These are phyloP conservation scores for Colletotrichum falcatum DNA, from an alignment of 2,329 filamentous ascomycete species.

Conservation along the genomic window DNA sequence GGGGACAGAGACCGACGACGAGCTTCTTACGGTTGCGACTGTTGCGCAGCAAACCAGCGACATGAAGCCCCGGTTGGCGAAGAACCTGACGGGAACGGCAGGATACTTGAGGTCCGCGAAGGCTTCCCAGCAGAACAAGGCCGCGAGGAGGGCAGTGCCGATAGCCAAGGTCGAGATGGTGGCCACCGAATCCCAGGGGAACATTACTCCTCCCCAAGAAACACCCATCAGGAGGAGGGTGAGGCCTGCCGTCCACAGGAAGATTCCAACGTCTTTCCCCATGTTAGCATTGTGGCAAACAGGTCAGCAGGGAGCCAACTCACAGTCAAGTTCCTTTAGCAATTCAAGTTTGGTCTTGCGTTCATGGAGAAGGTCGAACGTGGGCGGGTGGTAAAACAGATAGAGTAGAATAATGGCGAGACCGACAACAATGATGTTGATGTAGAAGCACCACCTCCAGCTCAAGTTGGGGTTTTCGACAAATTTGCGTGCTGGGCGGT, in stretches of 20 bases:
- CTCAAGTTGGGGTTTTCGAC: slow-evolving; percentile 50
- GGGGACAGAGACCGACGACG: not conserved
- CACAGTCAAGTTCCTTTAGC: slow-evolving; percentile 53
- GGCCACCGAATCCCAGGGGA: slow-evolving; percentile 56
- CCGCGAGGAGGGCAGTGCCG: slow-evolving; percentile 49
- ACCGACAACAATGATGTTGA: slow-evolving; percentile 53
- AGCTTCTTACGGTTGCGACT: slow-evolving; percentile 48
- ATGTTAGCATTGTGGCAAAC: not conserved
- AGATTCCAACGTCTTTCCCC: slow-evolving; percentile 52
- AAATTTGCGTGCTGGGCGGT: slow-evolving; percentile 48
- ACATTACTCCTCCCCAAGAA: slow-evolving; percentile 57
- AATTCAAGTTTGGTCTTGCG: slow-evolving; percentile 51
- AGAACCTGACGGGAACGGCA: slow-evolving; percentile 53
- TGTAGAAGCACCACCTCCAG: slow-evolving; percentile 57
- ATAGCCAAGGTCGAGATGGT: slow-evolving; percentile 54
- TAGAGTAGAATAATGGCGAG: slow-evolving; percentile 51
- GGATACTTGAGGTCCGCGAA: slow-evolving; percentile 52
- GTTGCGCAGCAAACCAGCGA: slow-evolving; percentile 51
- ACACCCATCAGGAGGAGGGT: slow-evolving; percentile 60
- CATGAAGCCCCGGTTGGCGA: slow-evolving; percentile 52
- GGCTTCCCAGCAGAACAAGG: slow-evolving; percentile 52
- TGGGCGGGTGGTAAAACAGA: slow-evolving; percentile 56
- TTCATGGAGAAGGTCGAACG: slow-evolving; percentile 54
- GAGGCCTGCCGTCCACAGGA: slow-evolving; percentile 59
- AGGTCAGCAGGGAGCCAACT: not conserved